Conservation (phyloP, 75 land plant genomes). For the Sequoiadendron giganteum region DNA sequence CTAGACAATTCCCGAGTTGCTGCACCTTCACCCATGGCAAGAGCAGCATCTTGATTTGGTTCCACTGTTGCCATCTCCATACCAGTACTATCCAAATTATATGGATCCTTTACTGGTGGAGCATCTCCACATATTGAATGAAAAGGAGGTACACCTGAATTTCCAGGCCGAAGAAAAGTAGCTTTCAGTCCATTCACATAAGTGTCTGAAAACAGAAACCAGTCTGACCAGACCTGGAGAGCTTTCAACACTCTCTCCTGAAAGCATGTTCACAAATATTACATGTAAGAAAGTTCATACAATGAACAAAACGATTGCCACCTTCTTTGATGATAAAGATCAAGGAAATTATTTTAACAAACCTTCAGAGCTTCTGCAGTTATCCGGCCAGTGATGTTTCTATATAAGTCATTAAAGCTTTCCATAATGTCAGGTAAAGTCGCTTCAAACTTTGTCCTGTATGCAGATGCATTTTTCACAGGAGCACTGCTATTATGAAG, state of each 20-base stretch:
- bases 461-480: slow-evolving; percentile 58
- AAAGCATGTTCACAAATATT: slow-evolving; percentile 2
- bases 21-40: slow-evolving; percentile 53
- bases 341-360: background rate
- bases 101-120: slow-evolving; percentile 34
- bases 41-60: slow-evolving; percentile 45
- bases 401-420: slow-evolving; percentile 50
- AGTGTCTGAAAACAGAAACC: slow-evolving; percentile 55
- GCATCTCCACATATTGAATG: slow-evolving; percentile 49
- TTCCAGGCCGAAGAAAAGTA: slow-evolving; percentile 52
- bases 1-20: slow-evolving; percentile 46
- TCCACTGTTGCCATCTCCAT: slow-evolving; percentile 22
- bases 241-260: slow-evolving; percentile 63
- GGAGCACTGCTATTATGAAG: slow-evolving; percentile 59
- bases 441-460: slow-evolving; percentile 48
- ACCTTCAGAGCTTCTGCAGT: slow-evolving; percentile 63
- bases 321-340: background rate
- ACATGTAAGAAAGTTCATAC: background rate
- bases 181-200: slow-evolving; percentile 55
- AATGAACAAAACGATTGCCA: background rate
- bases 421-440: slow-evolving; percentile 58
- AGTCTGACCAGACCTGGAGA: slow-evolving; percentile 62
- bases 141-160: slow-evolving; percentile 49
- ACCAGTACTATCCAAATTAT: slow-evolving; percentile 15
- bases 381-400: slow-evolving; percentile 54